These are phyloP conservation scores for Agaricus subrufescens DNA, from an alignment of 768 basidiomycete species.

Conservation along the genomic window DNA sequence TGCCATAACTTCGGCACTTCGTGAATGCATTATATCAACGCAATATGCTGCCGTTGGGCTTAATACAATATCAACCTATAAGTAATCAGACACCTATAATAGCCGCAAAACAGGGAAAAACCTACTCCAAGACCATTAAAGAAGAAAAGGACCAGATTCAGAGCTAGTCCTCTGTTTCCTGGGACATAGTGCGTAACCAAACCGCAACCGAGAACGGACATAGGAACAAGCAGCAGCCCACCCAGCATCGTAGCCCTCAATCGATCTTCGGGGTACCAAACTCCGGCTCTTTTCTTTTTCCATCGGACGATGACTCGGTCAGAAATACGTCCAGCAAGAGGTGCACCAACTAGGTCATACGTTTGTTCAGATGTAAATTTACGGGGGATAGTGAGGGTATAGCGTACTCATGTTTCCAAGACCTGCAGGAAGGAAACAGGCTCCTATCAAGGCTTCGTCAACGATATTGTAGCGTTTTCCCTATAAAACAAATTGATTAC, in stretches of 20 bases:
- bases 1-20: slow-evolving; percentile 62
- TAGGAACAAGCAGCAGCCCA: slow-evolving; percentile 42
- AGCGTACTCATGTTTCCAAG: slow-evolving; percentile 53
- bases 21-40: slow-evolving; percentile 55
- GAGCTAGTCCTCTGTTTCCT: slow-evolving; percentile 41
- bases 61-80: slow-evolving; percentile 54
- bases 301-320: slow-evolving; percentile 48
- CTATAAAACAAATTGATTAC: slow-evolving; percentile 25
- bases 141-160: slow-evolving; percentile 52
- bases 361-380: neutral
- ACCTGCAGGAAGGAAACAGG: slow-evolving; percentile 55
- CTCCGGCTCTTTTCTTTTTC: slow-evolving; percentile 43
- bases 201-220: slow-evolving; percentile 46
- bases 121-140: slow-evolving; percentile 60
- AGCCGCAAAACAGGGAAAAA: slow-evolving; percentile 5
- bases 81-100: neutral
- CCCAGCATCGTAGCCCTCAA: slow-evolving; percentile 47
- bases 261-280: slow-evolving; percentile 68
- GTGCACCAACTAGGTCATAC: slow-evolving; percentile 46
- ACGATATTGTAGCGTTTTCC: slow-evolving; percentile 50
- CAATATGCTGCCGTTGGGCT: slow-evolving; percentile 51
- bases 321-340: slow-evolving; percentile 53
- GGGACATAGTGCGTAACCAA: slow-evolving; percentile 45
- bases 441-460: slow-evolving; percentile 53
- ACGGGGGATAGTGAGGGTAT: neutral